Percentiles rank a stretch among this genome's conserved stretches.
Evolutionary conservation across 805 yeast genomes (phyloP).

Genomic region (Monosporozyma yasuniensis): DNA sequence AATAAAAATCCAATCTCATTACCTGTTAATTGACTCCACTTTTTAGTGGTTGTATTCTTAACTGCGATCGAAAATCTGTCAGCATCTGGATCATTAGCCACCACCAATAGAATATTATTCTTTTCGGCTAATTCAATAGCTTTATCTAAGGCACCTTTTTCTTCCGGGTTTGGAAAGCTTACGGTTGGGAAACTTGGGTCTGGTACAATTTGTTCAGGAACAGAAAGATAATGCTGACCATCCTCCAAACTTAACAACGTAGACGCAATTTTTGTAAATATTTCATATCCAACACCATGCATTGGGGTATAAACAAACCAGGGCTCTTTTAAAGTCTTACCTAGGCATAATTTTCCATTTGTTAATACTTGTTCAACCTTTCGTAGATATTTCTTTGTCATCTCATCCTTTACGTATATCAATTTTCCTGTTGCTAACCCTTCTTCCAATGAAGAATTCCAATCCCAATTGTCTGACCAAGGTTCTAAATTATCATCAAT

Average conservation of each 20-base stretch:
- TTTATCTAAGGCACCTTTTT: constrained; percentile 75
- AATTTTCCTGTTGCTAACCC: constrained; percentile 26
- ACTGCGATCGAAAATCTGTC: constrained; percentile 84
- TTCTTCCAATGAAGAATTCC: constrained; percentile 31
- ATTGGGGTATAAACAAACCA: constrained; percentile 80
- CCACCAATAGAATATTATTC: constrained; percentile 42
- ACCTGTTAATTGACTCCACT: constrained; percentile 80
- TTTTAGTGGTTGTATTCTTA: constrained; percentile 28
- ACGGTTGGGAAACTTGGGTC: constrained; percentile 86
- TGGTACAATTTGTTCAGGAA: constrained; percentile 58
- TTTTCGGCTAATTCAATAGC: constrained; percentile 51
- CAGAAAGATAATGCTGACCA: constrained; percentile 33
- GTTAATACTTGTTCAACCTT: constrained; percentile 23
- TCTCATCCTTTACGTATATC: constrained; percentile 34
- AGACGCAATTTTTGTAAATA: constrained; percentile 34
- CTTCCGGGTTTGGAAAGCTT: constrained; percentile 91
- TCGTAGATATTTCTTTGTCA: constrained; percentile 35
- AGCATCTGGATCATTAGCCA: constrained; percentile 96
- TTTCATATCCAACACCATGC: constrained; percentile 86
- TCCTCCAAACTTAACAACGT: constrained; percentile 32
- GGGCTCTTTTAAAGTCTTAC: constrained; percentile 16
- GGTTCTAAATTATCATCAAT: constrained; percentile 59
- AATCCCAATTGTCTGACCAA: constrained; percentile 45
- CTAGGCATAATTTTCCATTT: not conserved
- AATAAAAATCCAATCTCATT: constrained; percentile 84